Evolutionary conservation across 2,329 filamentous ascomycete genomes (phyloP).

Genomic region (Cadophora gregata): DNA sequence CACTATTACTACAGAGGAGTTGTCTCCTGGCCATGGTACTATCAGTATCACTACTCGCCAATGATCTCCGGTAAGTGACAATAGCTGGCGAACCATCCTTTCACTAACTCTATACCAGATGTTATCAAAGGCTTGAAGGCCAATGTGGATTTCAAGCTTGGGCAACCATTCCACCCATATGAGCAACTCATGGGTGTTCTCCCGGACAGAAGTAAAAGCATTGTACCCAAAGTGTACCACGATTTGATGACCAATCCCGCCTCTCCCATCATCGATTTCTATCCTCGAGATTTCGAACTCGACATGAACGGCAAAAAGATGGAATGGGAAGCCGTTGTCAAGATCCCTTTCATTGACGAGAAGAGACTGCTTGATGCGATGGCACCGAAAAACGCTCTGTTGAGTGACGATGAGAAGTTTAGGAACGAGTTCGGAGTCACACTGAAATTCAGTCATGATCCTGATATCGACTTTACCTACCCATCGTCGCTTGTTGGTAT

Average conservation of each 20-base stretch:
- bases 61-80: slow-evolving; percentile 78
- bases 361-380: slow-evolving; percentile 84
- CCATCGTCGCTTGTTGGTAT: slow-evolving; percentile 86
- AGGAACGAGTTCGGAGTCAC: slow-evolving; percentile 92
- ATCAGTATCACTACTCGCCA: slow-evolving; percentile 93
- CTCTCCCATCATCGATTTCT: slow-evolving; percentile 97
- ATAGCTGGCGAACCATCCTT: slow-evolving; percentile 31
- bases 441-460: slow-evolving; percentile 88
- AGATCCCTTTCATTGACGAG: slow-evolving; percentile 98
- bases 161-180: slow-evolving; percentile 92
- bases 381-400: slow-evolving; percentile 77
- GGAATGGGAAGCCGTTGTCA: slow-evolving; percentile 99
- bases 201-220: slow-evolving; percentile 95
- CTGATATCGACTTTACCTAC: slow-evolving; percentile 79
- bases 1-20: slow-evolving; percentile 98
- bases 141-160: slow-evolving; percentile 89
- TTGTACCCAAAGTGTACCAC: slow-evolving; percentile 87
- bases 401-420: slow-evolving; percentile 78
- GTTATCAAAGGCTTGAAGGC: slow-evolving; percentile 87
- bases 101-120: slow-evolving; percentile 55
- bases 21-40: slow-evolving; percentile 99
- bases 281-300: slow-evolving; percentile 93
- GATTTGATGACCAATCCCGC: slow-evolving; percentile 88
- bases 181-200: slow-evolving; percentile 98
- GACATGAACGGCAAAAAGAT: slow-evolving; percentile 99